Percentiles rank a stretch among this genome's conserved stretches.
These are phyloP conservation scores for Fistulifera pelliculosa DNA, from an alignment of 108 stramenopile species.

Conservation along the genomic window DNA sequence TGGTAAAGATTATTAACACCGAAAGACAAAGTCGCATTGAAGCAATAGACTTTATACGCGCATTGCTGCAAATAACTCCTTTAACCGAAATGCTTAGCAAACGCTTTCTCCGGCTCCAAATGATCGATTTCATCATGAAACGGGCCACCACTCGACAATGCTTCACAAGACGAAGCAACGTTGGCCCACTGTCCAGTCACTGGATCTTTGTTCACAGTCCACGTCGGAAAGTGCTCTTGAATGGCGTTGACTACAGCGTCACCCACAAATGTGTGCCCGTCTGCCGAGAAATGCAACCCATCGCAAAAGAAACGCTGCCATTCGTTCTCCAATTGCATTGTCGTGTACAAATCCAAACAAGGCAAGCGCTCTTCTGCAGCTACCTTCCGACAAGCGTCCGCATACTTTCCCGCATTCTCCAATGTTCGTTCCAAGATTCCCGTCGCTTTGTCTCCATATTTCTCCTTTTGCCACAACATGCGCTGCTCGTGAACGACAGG, in stretches of 20 bases:
- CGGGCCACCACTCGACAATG: slow-evolving; percentile 32
- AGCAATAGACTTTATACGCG: too few species aligned
- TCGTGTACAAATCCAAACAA: slow-evolving; percentile 37
- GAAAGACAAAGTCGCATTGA: too few species aligned
- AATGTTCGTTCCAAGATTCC: slow-evolving; percentile 49
- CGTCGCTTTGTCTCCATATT: slow-evolving; percentile 56
- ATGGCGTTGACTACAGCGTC: slow-evolving; percentile 34
- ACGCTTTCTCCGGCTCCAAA: slow-evolving; percentile 33
- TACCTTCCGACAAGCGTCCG: slow-evolving; percentile 36
- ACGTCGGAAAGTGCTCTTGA: slow-evolving; percentile 26
- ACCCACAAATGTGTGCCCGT: slow-evolving; percentile 48
- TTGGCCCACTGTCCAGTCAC: slow-evolving; percentile 50
- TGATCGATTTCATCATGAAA: slow-evolving; percentile 79
- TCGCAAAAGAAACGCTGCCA: slow-evolving; percentile 44
- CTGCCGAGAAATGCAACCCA: slow-evolving; percentile 63
- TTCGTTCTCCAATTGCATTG: slow-evolving; percentile 32
- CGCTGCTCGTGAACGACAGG: slow-evolving; percentile 58
- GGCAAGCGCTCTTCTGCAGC: slow-evolving; percentile 36
- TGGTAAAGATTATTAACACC: too few species aligned
- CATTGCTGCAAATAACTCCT: too few species aligned
- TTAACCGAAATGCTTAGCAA: slow-evolving; percentile 16
- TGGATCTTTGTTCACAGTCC: slow-evolving; percentile 43
- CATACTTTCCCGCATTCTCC: slow-evolving; percentile 41
- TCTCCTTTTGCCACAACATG: slow-evolving; percentile 37
- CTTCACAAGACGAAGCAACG: slow-evolving; percentile 41